Conservation (phyloP, 306 rosid genomes). For the Rosa rugosa region DNA sequence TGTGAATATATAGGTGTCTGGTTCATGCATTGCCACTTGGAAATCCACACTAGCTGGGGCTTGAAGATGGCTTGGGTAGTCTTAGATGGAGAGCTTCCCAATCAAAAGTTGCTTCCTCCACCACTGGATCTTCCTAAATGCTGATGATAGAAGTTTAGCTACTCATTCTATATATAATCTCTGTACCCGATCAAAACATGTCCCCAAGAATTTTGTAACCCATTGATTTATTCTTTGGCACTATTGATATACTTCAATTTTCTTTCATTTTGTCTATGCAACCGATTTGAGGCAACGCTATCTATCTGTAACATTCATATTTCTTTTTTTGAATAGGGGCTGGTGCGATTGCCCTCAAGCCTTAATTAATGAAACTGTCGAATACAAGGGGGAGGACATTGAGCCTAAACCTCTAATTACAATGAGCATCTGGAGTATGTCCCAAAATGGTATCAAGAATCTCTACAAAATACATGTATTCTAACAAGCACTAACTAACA, state of each 20-base stretch:
- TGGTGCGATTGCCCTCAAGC: too few relatives aligned
- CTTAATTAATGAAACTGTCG: too few relatives aligned
- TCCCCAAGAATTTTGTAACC: neutral
- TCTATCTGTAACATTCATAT: too few relatives aligned
- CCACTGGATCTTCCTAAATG: slow-evolving; percentile 54
- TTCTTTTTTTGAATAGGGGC: too few relatives aligned
- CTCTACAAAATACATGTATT: too few relatives aligned
- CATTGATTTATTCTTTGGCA: neutral
- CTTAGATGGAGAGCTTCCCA: slow-evolving; percentile 45
- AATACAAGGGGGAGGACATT: too few relatives aligned
- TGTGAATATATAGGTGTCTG: slow-evolving; percentile 37
- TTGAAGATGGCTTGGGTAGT: slow-evolving; percentile 58
- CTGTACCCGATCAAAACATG: neutral
- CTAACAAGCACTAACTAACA: too few relatives aligned
- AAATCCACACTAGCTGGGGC: slow-evolving; percentile 58
- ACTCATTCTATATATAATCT: neutral
- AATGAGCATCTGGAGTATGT: too few relatives aligned
- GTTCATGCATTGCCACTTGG: slow-evolving; percentile 61
- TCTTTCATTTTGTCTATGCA: neutral
- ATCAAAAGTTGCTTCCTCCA: slow-evolving; percentile 48
- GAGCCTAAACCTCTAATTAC: too few relatives aligned
- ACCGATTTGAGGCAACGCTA: too few relatives aligned
- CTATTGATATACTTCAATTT: neutral
- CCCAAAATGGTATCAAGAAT: too few relatives aligned
- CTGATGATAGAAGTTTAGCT: slow-evolving; percentile 6